Percentiles rank a stretch among this genome's conserved stretches.
Evolutionary conservation across 1,139 yeast genomes (phyloP).

Genomic region (Candida gigantensis): DNA sequence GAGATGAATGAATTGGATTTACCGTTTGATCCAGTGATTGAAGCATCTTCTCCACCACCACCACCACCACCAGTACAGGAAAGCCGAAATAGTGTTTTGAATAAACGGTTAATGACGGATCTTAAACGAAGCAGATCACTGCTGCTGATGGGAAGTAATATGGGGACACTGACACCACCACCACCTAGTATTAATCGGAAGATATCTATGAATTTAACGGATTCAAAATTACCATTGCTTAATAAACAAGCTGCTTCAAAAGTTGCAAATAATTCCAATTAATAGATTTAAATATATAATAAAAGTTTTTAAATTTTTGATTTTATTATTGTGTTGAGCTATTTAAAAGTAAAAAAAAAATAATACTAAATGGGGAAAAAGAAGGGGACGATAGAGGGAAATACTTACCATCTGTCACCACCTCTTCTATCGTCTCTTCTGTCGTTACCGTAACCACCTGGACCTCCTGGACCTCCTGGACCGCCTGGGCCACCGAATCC

Average conservation of each 20-base stretch:
- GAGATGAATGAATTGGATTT: conserved; percentile 28
- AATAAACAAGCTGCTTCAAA: conserved; percentile 39
- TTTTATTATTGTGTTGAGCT: background rate
- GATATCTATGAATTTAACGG: conserved; percentile 12
- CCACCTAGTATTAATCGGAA: too few species aligned
- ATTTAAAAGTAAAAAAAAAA: background rate
- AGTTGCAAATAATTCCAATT: conserved; percentile 11
- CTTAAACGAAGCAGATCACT: conserved; percentile 12
- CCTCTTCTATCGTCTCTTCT: conserved; percentile 3
- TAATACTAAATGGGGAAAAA: conserved; percentile 1
- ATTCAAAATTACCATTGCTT: conserved; percentile 28
- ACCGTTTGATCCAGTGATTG: conserved; percentile 30
- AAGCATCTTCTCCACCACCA: conserved; percentile 30
- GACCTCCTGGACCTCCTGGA: conserved; percentile 12
- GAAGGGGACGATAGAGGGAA: background rate
- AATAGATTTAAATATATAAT: too few species aligned
- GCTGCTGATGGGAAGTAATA: conserved; percentile 19
- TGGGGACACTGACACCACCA: too few species aligned
- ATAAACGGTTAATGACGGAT: conserved; percentile 17
- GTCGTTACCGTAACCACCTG: conserved; percentile 4
- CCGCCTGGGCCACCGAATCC: conserved; percentile 13
- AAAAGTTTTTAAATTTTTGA: too few species aligned
- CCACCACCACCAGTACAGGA: background rate
- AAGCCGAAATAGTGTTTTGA: conserved; percentile 2
- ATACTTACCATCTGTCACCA: conserved; percentile 10